A percentile compares a stretch with the other conserved stretches of the same genome.
Evolutionary conservation across 495 filamentous ascomycete species (phyloP).

Genomic region (Copromyces sp.): DNA sequence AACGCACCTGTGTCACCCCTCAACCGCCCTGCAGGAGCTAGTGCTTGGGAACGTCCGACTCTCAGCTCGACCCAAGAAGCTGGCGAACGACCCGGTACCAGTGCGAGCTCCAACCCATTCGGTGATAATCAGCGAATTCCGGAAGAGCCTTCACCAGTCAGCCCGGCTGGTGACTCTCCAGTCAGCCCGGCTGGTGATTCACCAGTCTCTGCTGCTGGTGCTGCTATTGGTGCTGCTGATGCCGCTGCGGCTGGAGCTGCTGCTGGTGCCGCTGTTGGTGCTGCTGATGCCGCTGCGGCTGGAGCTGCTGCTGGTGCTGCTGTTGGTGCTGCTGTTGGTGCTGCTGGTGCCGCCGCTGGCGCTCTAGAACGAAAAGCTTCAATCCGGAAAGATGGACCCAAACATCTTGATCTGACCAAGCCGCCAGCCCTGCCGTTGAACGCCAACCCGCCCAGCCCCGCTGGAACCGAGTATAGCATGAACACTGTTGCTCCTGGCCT

Average conservation of each 20-base stretch:
- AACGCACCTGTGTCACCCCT: slow-evolving; percentile 24
- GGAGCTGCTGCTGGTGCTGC: slow-evolving; percentile 27
- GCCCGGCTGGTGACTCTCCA: slow-evolving; percentile 17
- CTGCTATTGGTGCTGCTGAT: slow-evolving; percentile 27
- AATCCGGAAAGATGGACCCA: slow-evolving; percentile 31
- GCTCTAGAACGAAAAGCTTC: slow-evolving; percentile 35
- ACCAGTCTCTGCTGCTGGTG: slow-evolving; percentile 6
- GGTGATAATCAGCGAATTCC: slow-evolving; percentile 30
- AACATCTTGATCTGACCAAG: slow-evolving; percentile 42
- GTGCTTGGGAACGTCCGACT: slow-evolving; percentile 32
- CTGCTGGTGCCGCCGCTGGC: slow-evolving; percentile 23
- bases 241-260: slow-evolving; percentile 32
- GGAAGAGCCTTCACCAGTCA: slow-evolving; percentile 17
- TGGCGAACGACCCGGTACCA: slow-evolving; percentile 33
- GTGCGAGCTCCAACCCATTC: slow-evolving; percentile 42
- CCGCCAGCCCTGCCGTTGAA: slow-evolving; percentile 15
- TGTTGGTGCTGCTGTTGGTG: slow-evolving; percentile 16
- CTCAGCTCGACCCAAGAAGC: slow-evolving; percentile 10
- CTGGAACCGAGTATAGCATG: slow-evolving; percentile 49
- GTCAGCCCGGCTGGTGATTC: slow-evolving; percentile 14
- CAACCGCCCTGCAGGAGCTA: slow-evolving; percentile 20
- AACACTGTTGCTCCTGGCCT: slow-evolving; percentile 40
- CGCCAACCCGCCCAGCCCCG: slow-evolving; percentile 43
- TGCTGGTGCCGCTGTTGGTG: slow-evolving; percentile 25
- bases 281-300: slow-evolving; percentile 32